Evolutionary conservation across 1,139 yeast genomes (phyloP).

Genomic region (Suhomyces guaymorum): DNA sequence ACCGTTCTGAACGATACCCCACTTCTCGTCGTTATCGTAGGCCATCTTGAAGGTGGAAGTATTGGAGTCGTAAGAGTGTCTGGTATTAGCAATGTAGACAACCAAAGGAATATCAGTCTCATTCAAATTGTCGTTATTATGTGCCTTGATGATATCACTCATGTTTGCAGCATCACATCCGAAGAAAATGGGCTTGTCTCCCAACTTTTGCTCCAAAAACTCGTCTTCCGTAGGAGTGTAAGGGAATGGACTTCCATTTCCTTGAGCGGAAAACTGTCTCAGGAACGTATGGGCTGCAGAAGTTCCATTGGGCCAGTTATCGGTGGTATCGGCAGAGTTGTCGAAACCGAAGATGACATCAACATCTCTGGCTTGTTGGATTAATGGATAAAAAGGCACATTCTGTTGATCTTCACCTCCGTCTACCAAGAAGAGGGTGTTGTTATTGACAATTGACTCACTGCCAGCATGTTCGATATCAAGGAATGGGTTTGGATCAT

Average conservation of each 20-base stretch:
- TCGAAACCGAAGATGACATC: constrained; percentile 85
- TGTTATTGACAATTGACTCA: constrained; percentile 29
- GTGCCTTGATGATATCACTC: constrained; percentile 30
- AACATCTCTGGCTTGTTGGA: constrained; percentile 68
- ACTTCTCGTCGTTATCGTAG: constrained; percentile 36
- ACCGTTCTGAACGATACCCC: constrained; percentile 38
- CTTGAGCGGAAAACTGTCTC: constrained; percentile 49
- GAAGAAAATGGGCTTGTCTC: constrained; percentile 40
- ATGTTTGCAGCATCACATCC: constrained; percentile 40
- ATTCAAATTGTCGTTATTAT: constrained; percentile 29
- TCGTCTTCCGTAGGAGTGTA: constrained; percentile 36
- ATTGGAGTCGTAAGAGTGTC: constrained; percentile 35
- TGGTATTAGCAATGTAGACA: constrained; percentile 38
- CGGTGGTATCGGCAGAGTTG: constrained; percentile 75
- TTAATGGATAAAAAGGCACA: constrained; percentile 74
- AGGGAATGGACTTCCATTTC: constrained; percentile 43
- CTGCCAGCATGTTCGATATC: constrained; percentile 17
- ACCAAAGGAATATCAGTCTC: constrained; percentile 43
- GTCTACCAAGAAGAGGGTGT: constrained; percentile 68
- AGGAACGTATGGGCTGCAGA: constrained; percentile 58
- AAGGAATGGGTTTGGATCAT: constrained; percentile 44
- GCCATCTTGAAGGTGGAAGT: constrained; percentile 43
- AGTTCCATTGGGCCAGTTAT: constrained; percentile 76
- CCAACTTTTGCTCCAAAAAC: constrained; percentile 31
- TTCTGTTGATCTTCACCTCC: constrained; percentile 87